These are phyloP conservation scores for Magnaporthales sp. DNA, from an alignment of 2,329 filamentous ascomycete genomes.

Conservation along the genomic window DNA sequence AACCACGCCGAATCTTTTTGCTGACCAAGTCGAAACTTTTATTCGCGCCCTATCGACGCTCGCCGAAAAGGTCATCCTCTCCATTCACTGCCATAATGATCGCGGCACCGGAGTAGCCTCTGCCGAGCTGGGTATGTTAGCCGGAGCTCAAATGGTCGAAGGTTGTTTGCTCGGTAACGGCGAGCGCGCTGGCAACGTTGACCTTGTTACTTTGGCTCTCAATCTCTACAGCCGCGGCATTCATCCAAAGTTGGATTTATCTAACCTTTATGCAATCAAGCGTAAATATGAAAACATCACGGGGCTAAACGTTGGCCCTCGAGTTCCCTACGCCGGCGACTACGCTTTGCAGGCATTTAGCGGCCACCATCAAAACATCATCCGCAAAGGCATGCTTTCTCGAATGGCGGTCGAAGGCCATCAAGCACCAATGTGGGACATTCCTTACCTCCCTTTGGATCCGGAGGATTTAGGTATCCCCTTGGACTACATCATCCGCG, in stretches of 20 bases:
- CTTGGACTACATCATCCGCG: constrained; percentile 94
- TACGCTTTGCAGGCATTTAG: constrained; percentile 90
- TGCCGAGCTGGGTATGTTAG: constrained; percentile 91
- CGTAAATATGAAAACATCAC: constrained; percentile 85
- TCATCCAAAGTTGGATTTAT: constrained; percentile 80
- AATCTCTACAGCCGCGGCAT: constrained; percentile 95
- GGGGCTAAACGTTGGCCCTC: constrained; percentile 86
- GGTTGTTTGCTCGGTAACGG: constrained; percentile 92
- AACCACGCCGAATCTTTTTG: constrained; percentile 89
- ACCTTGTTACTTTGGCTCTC: constrained; percentile 82
- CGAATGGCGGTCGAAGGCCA: constrained; percentile 47
- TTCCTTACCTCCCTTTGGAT: constrained; percentile 89
- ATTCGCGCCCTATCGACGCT: constrained; percentile 64
- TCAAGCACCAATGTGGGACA: constrained; percentile 64
- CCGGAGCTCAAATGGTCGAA: constrained; percentile 87
- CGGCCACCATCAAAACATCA: constrained; percentile 89
- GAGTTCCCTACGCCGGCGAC: constrained; percentile 83
- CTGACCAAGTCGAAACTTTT: constrained; percentile 95
- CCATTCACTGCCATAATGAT: constrained; percentile 91
- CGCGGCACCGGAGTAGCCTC: constrained; percentile 83
- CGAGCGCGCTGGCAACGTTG: constrained; percentile 91
- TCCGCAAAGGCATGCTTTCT: constrained; percentile 80
- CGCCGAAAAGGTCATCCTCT: constrained; percentile 83
- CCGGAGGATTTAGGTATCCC: constrained; percentile 88
- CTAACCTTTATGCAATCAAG: constrained; percentile 76